phyloP scores from a whole-genome alignment of 331 rosid genomes.

The Dryas integrifolia region DNA sequence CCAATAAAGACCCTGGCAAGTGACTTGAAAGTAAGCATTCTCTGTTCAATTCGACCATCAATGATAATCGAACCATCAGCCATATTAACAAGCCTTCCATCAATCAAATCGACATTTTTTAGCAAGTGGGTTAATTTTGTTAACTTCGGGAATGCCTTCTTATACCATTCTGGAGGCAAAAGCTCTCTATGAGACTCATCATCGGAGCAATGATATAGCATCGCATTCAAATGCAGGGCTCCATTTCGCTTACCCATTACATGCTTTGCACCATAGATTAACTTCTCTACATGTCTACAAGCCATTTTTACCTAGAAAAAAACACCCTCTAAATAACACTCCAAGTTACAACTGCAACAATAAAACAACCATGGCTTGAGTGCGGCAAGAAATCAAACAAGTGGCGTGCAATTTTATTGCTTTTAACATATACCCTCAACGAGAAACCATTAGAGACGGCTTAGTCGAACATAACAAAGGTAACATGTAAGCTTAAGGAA shows the following conservation, averaged over 20 bases:
- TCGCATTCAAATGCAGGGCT: constrained; percentile 32
- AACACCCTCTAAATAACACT: background rate
- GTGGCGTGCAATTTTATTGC: constrained; percentile 2
- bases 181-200: constrained; percentile 35
- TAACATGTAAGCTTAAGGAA: too few species aligned
- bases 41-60: constrained; percentile 43
- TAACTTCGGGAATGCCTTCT: constrained; percentile 44
- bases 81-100: constrained; percentile 60
- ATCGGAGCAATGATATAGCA: constrained; percentile 48
- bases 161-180: constrained; percentile 44
- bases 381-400: constrained; percentile 9
- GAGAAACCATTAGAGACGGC: background rate
- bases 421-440: too few species aligned
- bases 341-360: background rate
- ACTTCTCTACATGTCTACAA: constrained; percentile 4
- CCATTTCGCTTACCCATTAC: constrained; percentile 19
- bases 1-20: constrained; percentile 63
- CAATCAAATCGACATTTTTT: constrained; percentile 50
- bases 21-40: constrained; percentile 57
- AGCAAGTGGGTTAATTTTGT: constrained; percentile 41
- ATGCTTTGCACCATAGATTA: background rate
- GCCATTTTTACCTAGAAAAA: constrained; percentile 1
- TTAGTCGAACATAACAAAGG: background rate
- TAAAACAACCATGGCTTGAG: background rate
- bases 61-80: constrained; percentile 44